Percentiles rank a stretch among this genome's conserved stretches.
These are phyloP conservation scores for Dichotomocladium elegans DNA, from an alignment of 371 early-diverging fungal species.

Conservation along the genomic window DNA sequence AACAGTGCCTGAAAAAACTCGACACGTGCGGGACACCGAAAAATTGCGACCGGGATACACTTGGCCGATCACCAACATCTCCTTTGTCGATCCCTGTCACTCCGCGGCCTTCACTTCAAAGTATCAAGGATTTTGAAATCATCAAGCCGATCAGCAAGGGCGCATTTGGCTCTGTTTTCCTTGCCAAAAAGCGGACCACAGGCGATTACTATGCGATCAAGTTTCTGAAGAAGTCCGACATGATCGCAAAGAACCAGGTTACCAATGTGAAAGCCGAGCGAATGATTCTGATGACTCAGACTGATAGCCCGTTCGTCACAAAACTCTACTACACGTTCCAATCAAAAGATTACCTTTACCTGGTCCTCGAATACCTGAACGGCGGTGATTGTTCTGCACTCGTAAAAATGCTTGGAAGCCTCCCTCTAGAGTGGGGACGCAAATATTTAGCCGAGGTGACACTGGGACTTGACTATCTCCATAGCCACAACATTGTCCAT, in stretches of 20 bases:
- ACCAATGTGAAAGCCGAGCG: slow-evolving; percentile 88
- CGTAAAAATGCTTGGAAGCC: slow-evolving; percentile 76
- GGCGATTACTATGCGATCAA: slow-evolving; percentile 91
- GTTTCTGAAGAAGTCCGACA: slow-evolving; percentile 83
- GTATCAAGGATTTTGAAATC: slow-evolving; percentile 89
- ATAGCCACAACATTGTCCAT: slow-evolving; percentile 79
- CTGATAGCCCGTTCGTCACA: slow-evolving; percentile 92
- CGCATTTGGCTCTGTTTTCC: slow-evolving; percentile 87
- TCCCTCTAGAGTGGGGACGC: slow-evolving; percentile 87
- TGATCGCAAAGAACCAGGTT: slow-evolving; percentile 91
- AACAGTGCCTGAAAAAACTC: slow-evolving; percentile 5
- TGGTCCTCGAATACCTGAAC: slow-evolving; percentile 95
- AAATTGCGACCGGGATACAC: background rate
- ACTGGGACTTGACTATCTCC: slow-evolving; percentile 92
- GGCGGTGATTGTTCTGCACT: slow-evolving; percentile 97
- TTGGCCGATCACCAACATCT: slow-evolving; percentile 37
- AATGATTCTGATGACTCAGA: slow-evolving; percentile 79
- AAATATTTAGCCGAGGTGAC: slow-evolving; percentile 95
- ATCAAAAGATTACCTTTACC: slow-evolving; percentile 83
- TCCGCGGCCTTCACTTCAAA: slow-evolving; percentile 53
- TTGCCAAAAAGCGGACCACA: slow-evolving; percentile 82
- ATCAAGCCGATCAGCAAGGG: slow-evolving; percentile 93
- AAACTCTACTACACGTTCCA: slow-evolving; percentile 93
- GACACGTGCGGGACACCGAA: background rate
- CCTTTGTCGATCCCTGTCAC: slow-evolving; percentile 43